Evolutionary conservation across 768 basidiomycete species (phyloP), one percentile per base, ranked within the genome.

Genomic region (Psilocybe sp.): DNA sequence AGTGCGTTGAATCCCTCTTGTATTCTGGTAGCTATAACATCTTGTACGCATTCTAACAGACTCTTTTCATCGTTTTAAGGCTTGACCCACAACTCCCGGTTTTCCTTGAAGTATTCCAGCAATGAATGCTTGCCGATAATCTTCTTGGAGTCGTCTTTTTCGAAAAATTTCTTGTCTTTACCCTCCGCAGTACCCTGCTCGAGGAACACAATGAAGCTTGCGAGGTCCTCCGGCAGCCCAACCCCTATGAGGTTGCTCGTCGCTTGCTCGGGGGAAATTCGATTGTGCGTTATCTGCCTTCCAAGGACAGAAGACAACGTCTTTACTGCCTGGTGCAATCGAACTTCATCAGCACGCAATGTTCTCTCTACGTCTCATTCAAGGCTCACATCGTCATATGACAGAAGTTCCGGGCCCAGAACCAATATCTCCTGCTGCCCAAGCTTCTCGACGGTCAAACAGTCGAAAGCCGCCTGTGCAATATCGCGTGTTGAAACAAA

Each of bases 401-500:
- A 49, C 5, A 63, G 38, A 11, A 62, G 38, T 19, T 64, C 63
- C 2, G 64, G 66, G 11, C 66, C 66, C 32, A 68, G 44, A 31
- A 66, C 46, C 15, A 57, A 40, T 5, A 47, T 40, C 15, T 61
- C 46, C 16, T 55, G 40, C 33, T 47, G 16, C n/a, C 15, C 14
- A 20, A 34, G 41, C 34, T 53, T 46, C 10, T 55, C 50, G 12
- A 48, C 55, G 2, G 54, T 52, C 4, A 68, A 50, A 9, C 58
- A 62, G 5, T 64, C 52, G 50, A 60, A 54, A 5, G 61, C 65
- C 1, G 54, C 59, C 19, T 61, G 51, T 14, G 63, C 66, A 28
- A 68, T 66, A 47, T 66, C 65, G 13, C 63, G 56, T 4, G 60
- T 52, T 10, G 62, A 58, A 23, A 68, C 54, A 37, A 56, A 65